Evolutionary conservation across 257 asterid species (phyloP), one percentile per base, ranked within the genome.

Genomic region (Ligustrum vulgare): DNA sequence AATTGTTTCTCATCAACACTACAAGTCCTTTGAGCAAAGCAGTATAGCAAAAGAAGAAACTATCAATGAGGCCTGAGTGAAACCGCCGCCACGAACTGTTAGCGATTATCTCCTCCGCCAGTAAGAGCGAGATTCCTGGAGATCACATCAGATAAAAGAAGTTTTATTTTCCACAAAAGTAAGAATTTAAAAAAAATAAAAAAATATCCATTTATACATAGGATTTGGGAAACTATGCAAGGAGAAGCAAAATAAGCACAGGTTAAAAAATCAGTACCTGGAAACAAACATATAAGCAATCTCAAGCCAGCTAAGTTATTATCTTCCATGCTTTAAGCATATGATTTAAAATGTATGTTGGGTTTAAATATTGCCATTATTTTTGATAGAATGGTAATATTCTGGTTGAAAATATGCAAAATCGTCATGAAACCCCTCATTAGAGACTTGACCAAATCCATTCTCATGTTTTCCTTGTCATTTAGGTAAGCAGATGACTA

Each of bases 41-140:
- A 20, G 51, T 71, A 74, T 75, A 66, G 73, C 32, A 45, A 72
- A 43, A 41, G 56, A 75, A 74, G 76, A 70, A 74, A 68, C 34
- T 7, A 28, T 54, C n/a, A 66, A 77, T 68, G 74, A 51, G 72
- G 67, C 65, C 68, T 41, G 28, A 70, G 79, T 49, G 72, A 58
- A 70, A 74, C 65, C 68, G 47, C 78, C 83, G 82, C 45, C 73
- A 9, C 3, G 1, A 69, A 54, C 76, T 25, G 37, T 80, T 84
- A 83, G 78, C 89, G 82, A 80, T 69, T 76, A 63, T 86, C 89
- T 58, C 82, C 85, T 72, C 84, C 82, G 22, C 87, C 81, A 20
- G 83, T 39, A 54, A 86, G 81, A 75, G 84, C 73, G 71, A 78
- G 81, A 47, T 81, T 79, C 92, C 97, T 91, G 87, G 77, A 79